Evolutionary conservation across 2,329 filamentous ascomycete species (phyloP), one percentile per base, ranked within the genome.

Genomic region (Aspergillus novofumigatus): DNA sequence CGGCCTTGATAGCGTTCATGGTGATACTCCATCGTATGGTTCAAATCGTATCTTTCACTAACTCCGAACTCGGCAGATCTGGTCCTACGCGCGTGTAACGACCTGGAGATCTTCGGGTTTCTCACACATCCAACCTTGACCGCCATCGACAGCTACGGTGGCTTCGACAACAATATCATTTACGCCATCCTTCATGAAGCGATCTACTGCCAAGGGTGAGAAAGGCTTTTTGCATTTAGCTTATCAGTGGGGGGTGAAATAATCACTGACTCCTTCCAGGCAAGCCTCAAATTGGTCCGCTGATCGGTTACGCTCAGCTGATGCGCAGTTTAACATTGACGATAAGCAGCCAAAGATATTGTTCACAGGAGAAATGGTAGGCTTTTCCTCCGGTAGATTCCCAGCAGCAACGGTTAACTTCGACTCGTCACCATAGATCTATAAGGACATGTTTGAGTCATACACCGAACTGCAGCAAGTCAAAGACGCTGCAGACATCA

Each of bases 131-230:
- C 87, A 0, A 89, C 89, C 0, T 81, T 96, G 3, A 78, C 83
- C 3, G 78, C 81, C 0, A 78, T 96, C 25, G 91, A 96, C 70
- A 74, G 80, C 21, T 82, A 83, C 52, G 81, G 86, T 2, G 79
- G 81, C 2, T 92, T 91, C 67, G 92, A 97, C 67, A 83, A 84
- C 44, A 85, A 86, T 63, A 85, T 93, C 55, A 84, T 97, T 59
- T 97, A 97, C 70, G 88, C 90, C 25, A 80, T 97, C 42, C 78
- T 97, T 2, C 93, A 97, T 70, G 93, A 97, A 74, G 81, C 90
- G 7, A 88, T 92, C 64, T 97, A 97, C 78, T 93, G 89, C 71
- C 85, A 89, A 72, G 83, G 84, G 59, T 83, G 79, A 60, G 55
- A 20, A 25, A 9, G 11, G 4, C 10, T 2, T 52, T 29, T 38